Percentiles rank a stretch among this genome's conserved stretches.
Evolutionary conservation across 345 rosid species (phyloP).

Genomic region (Murraya koenigii): DNA sequence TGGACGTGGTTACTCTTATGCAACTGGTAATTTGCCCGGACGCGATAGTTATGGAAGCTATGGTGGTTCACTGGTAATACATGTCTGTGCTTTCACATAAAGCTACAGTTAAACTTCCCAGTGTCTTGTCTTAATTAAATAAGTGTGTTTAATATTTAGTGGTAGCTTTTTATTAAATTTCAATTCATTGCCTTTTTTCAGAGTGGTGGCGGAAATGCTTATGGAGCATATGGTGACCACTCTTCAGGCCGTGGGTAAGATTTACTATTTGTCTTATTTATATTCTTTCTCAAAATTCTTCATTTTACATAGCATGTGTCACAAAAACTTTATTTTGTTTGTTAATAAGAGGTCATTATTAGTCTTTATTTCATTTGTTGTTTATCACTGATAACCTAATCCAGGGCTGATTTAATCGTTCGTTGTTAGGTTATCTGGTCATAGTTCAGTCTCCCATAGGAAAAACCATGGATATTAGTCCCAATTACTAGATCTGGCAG

Average conservation of each 20-base stretch:
- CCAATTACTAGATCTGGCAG: conserved; percentile 1
- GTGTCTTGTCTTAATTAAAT: not conserved
- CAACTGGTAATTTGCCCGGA: conserved; percentile 30
- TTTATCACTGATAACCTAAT: not conserved
- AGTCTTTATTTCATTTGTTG: not conserved
- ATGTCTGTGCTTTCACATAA: not conserved
- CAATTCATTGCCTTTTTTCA: conserved; percentile 8
- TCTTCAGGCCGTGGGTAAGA: conserved; percentile 45
- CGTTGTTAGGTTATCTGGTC: conserved; percentile 38
- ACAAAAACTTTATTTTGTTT: not conserved
- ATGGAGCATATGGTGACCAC: conserved; percentile 35
- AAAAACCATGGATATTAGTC: conserved; percentile 53
- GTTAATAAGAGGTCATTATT: not conserved
- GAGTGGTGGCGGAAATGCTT: conserved; percentile 34
- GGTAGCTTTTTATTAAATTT: not conserved
- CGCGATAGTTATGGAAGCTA: conserved; percentile 43
- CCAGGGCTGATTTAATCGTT: conserved; percentile 17
- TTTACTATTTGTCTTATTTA: not conserved
- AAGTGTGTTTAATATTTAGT: not conserved
- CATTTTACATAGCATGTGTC: not conserved
- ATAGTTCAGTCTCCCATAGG: conserved; percentile 38
- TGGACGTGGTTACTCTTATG: conserved; percentile 36
- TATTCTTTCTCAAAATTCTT: not conserved
- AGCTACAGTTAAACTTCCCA: not conserved
- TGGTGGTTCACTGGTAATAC: conserved; percentile 42